Evolutionary conservation across 768 basidiomycete genomes (phyloP).

Genomic region (Punctularia strigosozonata): DNA sequence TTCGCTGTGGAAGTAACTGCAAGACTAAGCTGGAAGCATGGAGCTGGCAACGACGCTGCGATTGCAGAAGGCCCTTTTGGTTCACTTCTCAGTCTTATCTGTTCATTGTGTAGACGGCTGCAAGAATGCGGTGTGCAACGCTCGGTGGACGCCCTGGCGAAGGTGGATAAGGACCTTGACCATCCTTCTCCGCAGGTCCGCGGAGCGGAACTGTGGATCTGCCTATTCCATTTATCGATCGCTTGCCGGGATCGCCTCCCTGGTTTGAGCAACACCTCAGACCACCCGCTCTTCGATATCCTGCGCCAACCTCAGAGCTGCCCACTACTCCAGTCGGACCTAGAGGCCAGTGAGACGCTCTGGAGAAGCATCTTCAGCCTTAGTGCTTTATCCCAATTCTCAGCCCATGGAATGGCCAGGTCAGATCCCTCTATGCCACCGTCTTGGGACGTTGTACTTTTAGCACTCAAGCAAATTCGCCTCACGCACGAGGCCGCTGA

Average conservation of each 20-base stretch:
- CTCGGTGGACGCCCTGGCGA: slow-evolving; percentile 4
- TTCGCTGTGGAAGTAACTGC: no score
- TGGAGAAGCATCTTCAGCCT: slow-evolving; percentile 64
- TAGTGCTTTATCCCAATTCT: slow-evolving; percentile 73
- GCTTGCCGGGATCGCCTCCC: slow-evolving; percentile 8
- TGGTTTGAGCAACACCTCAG: slow-evolving; percentile 13
- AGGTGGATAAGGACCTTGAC: slow-evolving; percentile 21
- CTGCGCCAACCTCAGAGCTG: slow-evolving; percentile 19
- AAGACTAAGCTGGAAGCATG: no score
- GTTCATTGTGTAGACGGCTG: no score
- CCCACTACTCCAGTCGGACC: slow-evolving; percentile 15
- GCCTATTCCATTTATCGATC: slow-evolving; percentile 46
- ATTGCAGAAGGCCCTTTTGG: no score
- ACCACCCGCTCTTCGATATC: no score
- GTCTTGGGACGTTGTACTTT: slow-evolving; percentile 54
- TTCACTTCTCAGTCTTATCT: no score
- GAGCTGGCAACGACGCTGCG: no score
- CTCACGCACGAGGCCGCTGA: slow-evolving; percentile 34
- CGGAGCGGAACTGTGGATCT: slow-evolving; percentile 64
- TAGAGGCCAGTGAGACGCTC: slow-evolving; percentile 48
- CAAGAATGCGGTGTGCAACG: no score
- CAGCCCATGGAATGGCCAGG: slow-evolving; percentile 34
- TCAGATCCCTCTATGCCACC: slow-evolving; percentile 30
- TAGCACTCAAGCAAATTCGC: slow-evolving; percentile 47
- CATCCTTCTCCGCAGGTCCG: slow-evolving; percentile 26